phyloP scores from a whole-genome alignment of 352 stramenopile genomes.

The Phytopythium chamaehyphon region DNA sequence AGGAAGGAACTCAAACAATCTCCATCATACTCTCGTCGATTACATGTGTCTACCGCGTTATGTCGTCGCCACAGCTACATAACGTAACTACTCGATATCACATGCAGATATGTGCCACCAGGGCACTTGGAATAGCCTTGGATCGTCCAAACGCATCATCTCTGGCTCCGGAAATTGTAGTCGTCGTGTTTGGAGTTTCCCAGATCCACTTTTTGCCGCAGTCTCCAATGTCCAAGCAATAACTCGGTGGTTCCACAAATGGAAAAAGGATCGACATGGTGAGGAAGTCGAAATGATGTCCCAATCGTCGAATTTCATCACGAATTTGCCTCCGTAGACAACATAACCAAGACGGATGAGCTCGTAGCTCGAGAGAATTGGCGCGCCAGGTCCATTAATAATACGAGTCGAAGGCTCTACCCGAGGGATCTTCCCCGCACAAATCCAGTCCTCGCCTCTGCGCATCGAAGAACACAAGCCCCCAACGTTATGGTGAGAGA shows the following conservation, averaged over 20 bases:
- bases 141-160: conserved; percentile 8
- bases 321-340: conserved; percentile 7
- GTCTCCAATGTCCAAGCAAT: conserved; percentile 2
- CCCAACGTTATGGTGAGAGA: background rate
- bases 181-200: background rate
- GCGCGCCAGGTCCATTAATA: background rate
- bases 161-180: background rate
- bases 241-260: conserved; percentile 10
- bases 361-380: conserved; percentile 9
- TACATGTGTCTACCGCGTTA: too few species aligned
- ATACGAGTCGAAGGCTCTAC: too few species aligned
- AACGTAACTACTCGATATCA: background rate
- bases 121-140: background rate
- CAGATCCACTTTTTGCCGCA: background rate
- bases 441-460: too few species aligned
- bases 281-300: conserved; percentile 3
- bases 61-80: too few species aligned
- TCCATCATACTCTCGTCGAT: too few species aligned
- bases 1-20: too few species aligned
- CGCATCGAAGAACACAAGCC: too few species aligned
- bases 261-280: conserved; percentile 1
- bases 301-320: conserved; percentile 14
- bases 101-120: conserved; percentile 5
- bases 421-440: too few species aligned
- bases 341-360: conserved; percentile 16